Conservation (phyloP, 2,329 filamentous ascomycete species). For the Epichloe sibirici region DNA sequence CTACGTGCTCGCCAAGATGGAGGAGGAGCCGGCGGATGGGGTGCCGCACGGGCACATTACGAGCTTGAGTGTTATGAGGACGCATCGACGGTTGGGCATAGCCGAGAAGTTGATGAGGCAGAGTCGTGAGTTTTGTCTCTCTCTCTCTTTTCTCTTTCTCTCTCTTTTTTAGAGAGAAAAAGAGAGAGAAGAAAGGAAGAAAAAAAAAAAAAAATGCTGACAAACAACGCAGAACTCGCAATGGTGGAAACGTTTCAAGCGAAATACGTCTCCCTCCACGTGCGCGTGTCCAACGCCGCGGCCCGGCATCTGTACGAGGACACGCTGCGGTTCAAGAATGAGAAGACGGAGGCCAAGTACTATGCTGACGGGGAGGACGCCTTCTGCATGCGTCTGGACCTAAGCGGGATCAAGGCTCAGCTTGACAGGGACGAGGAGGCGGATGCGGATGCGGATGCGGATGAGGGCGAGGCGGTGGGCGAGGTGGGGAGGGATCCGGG, state of each 20-base stretch:
- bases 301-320: conserved; percentile 87
- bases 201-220: background rate
- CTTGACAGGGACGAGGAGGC: conserved; percentile 16
- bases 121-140: conserved; percentile 53
- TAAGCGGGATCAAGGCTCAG: conserved; percentile 46
- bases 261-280: conserved; percentile 88
- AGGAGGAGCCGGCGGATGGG: conserved; percentile 88
- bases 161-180: background rate
- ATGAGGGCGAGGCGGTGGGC: conserved; percentile 62
- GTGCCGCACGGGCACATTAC: conserved; percentile 95
- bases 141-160: background rate
- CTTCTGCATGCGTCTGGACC: conserved; percentile 82
- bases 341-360: conserved; percentile 79
- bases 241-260: conserved; percentile 94
- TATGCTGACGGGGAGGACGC: conserved; percentile 98
- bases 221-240: conserved; percentile 54
- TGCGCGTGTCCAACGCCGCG: conserved; percentile 85
- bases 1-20: conserved; percentile 99
- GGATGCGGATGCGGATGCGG: conserved; percentile 31
- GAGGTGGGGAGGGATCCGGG: conserved; percentile 43
- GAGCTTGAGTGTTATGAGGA: conserved; percentile 88
- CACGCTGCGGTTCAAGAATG: conserved; percentile 78
- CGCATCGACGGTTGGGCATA: conserved; percentile 78
- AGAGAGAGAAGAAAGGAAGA: too few species aligned
- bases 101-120: conserved; percentile 97